Evolutionary conservation across 2,329 filamentous ascomycete genomes (phyloP).

Genomic region (Aschersonia sp.): DNA sequence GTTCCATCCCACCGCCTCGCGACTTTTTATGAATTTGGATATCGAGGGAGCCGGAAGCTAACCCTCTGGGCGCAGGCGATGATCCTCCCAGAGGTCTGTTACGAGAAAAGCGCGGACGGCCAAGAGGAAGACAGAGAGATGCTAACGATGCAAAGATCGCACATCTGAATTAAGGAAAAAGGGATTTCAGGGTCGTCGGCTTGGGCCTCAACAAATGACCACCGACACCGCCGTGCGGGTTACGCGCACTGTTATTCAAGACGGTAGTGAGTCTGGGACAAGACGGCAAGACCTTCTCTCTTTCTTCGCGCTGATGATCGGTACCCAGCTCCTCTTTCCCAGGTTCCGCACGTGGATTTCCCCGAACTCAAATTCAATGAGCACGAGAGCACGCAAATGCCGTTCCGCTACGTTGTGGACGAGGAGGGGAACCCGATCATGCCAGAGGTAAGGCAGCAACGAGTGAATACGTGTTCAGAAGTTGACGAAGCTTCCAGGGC

Average conservation of each 20-base stretch:
- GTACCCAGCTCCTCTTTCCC: constrained; percentile 52
- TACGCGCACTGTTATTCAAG: constrained; percentile 75
- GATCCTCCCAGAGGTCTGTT: constrained; percentile 75
- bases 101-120: not conserved
- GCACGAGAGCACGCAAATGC: constrained; percentile 93
- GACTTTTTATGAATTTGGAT: not conserved
- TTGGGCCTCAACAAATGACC: constrained; percentile 94
- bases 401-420: constrained; percentile 83
- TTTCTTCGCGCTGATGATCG: not conserved
- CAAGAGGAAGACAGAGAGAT: not conserved
- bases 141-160: constrained; percentile 45
- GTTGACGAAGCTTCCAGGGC: constrained; percentile 40
- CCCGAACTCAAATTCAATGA: constrained; percentile 83
- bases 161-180: constrained; percentile 93
- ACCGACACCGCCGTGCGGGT: constrained; percentile 94
- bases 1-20: constrained; percentile 3
- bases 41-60: not conserved
- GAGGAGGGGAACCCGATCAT: constrained; percentile 69
- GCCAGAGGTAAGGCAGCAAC: constrained; percentile 54
- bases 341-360: constrained; percentile 72
- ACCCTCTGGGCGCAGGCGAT: constrained; percentile 46
- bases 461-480: not conserved
- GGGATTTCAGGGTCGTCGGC: constrained; percentile 72
- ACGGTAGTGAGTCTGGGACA: constrained; percentile 46
- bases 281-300: no score